Evolutionary conservation across 2,329 filamentous ascomycete species (phyloP), one percentile per base, ranked within the genome.

Genomic region (Dactylellina parvicollis): DNA sequence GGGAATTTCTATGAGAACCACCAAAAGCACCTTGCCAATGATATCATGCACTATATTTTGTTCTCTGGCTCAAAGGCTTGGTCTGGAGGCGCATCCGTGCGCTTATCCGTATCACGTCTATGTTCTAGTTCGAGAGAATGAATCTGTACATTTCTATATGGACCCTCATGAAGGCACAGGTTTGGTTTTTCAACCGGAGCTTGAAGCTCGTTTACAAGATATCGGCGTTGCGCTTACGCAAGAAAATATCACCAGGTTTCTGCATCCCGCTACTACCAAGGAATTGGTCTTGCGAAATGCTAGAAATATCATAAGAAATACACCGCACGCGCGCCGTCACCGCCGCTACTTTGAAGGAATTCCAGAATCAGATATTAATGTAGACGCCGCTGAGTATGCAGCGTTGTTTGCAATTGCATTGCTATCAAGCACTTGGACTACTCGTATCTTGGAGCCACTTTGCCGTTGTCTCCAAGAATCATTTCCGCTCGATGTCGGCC

Each of bases 11-110:
- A 83, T 98, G 44, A 88, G 87, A 34, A 88, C 90, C 54, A 82
- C 86, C 4, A 85, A 86, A 0, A 88, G 91, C 26, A 94, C 92
- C 1, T 84, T 97, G 7, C 95, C 94, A 1, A 85, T 97, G 55
- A 90, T 97, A 74, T 95, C 92, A 1, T 90, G 90, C 62, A 90
- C 89, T 71, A 96, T 98, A 75, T 99, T 90, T 81, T 95, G 90
- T 78, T 89, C 88, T 66, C 80, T 98, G 14, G 93, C 92, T 0
- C 85, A 86, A 61, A 86, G 90, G 36, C 79, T 97, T 10, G 90
- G 90, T 1, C 81, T 99, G 49, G 85, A 89, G 76, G 92, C 93
- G 0, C 87, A 88, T 32, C 92, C 91, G 60, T 94, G 91, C 76
- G 89, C 90, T 44, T 91, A 94, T 78, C 92, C 94, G 2, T 90